phyloP scores from a whole-genome alignment of 225 moss, liverwort and hornwort genomes.

The Pleurozium schreberi region DNA sequence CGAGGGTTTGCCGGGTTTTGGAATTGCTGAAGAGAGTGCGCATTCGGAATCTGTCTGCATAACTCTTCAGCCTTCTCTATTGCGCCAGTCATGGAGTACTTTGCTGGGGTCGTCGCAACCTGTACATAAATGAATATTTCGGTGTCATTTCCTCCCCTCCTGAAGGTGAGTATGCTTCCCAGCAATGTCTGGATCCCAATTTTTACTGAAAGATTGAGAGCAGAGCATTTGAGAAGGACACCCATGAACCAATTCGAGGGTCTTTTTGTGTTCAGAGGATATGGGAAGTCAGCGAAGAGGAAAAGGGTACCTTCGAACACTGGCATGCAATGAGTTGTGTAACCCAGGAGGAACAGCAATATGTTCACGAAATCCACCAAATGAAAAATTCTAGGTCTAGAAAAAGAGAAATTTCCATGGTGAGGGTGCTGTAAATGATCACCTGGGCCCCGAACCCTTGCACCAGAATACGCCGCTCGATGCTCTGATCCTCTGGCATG shows the following conservation, averaged over 20 bases:
- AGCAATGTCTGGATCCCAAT: neutral
- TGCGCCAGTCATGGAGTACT: slow-evolving; percentile 24
- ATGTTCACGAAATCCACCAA: neutral
- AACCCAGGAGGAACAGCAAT: neutral
- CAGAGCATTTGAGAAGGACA: neutral
- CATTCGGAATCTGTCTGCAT: slow-evolving; percentile 37
- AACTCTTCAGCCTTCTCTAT: slow-evolving; percentile 30
- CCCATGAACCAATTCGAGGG: neutral
- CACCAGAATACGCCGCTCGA: slow-evolving; percentile 59
- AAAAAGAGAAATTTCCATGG: neutral
- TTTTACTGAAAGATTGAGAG: neutral
- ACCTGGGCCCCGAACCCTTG: slow-evolving; percentile 73
- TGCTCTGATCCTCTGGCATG: slow-evolving; percentile 72
- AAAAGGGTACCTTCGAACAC: neutral
- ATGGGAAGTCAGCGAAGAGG: neutral
- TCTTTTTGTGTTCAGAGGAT: neutral
- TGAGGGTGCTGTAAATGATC: neutral
- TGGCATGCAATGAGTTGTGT: neutral
- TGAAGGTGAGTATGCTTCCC: neutral
- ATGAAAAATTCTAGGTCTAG: neutral
- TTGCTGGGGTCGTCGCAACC: slow-evolving; percentile 13
- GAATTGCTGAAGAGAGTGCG: slow-evolving; percentile 59
- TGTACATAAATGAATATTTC: neutral
- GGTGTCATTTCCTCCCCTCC: neutral
- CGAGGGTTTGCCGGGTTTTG: slow-evolving; percentile 56